Conservation (phyloP, 2,329 filamentous ascomycete genomes). For the Scedosporium dehoogii region DNA sequence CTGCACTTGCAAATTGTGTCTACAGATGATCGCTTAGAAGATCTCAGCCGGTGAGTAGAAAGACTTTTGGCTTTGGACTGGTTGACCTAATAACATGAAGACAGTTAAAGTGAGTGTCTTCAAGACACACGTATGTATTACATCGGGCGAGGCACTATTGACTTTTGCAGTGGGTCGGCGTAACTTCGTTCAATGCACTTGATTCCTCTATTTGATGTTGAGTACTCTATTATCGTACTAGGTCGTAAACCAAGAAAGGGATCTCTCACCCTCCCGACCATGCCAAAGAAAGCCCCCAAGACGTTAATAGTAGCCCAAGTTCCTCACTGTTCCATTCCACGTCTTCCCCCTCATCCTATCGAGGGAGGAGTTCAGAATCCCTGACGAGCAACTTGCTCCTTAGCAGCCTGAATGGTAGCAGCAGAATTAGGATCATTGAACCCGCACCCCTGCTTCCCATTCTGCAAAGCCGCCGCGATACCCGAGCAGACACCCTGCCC, state of each 20-base stretch:
- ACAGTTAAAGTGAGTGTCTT: no score
- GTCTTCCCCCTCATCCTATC: neutral
- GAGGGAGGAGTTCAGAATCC: neutral
- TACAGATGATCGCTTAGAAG: no score
- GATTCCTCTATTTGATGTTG: neutral
- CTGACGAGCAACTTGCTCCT: conserved; percentile 8
- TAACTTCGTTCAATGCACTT: neutral
- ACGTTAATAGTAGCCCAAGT: neutral
- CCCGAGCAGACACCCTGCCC: conserved; percentile 19
- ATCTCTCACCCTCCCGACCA: neutral
- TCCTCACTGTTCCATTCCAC: neutral
- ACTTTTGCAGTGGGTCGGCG: neutral
- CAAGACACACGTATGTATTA: no score
- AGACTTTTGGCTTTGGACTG: no score
- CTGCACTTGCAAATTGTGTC: no score
- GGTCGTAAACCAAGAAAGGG: neutral
- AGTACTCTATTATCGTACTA: neutral
- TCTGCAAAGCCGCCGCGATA: conserved; percentile 16
- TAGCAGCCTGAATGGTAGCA: conserved; percentile 8
- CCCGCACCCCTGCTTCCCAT: conserved; percentile 23
- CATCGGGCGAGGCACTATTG: neutral
- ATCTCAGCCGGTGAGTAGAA: no score
- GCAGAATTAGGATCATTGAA: conserved; percentile 15
- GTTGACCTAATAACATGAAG: no score
- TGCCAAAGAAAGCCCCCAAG: neutral